phyloP scores from a whole-genome alignment of 805 yeast genomes.

The Kluyveromyces lactis region DNA sequence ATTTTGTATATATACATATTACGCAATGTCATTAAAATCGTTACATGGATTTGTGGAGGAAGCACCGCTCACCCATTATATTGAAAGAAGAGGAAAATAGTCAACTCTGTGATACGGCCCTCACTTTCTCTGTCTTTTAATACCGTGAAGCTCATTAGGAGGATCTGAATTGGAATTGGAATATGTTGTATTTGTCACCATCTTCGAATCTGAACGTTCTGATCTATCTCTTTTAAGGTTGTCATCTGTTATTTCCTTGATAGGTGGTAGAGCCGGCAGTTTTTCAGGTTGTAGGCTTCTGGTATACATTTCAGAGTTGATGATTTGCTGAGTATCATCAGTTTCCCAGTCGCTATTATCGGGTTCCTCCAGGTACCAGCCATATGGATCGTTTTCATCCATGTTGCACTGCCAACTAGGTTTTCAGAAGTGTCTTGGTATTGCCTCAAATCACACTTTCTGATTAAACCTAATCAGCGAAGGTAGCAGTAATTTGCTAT shows the following conservation, averaged over 20 bases:
- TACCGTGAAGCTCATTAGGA: neutral
- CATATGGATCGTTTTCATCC: conserved; percentile 9
- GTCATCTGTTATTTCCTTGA: neutral
- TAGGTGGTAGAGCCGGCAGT: conserved; percentile 6
- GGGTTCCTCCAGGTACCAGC: conserved; percentile 7
- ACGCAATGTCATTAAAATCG: too few relatives aligned
- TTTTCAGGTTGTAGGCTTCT: conserved; percentile 6
- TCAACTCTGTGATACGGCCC: too few relatives aligned
- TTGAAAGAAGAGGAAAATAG: too few relatives aligned
- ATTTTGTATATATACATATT: too few relatives aligned
- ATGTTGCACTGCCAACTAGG: neutral
- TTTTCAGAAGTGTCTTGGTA: too few relatives aligned
- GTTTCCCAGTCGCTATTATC: neutral
- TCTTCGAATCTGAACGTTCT: too few relatives aligned
- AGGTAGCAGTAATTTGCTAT: too few relatives aligned
- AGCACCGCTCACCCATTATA: too few relatives aligned
- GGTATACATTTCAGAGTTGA: conserved; percentile 4
- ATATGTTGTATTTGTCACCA: too few relatives aligned
- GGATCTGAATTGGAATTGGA: neutral
- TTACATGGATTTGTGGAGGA: too few relatives aligned
- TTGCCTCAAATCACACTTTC: too few relatives aligned
- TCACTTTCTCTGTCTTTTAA: neutral
- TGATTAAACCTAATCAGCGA: too few relatives aligned
- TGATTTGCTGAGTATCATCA: neutral
- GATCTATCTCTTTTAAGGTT: neutral